A percentile compares a stretch with the other conserved stretches of the same genome.
phyloP scores from a whole-genome alignment of 768 basidiomycete species.

The Boletus bicolor region DNA sequence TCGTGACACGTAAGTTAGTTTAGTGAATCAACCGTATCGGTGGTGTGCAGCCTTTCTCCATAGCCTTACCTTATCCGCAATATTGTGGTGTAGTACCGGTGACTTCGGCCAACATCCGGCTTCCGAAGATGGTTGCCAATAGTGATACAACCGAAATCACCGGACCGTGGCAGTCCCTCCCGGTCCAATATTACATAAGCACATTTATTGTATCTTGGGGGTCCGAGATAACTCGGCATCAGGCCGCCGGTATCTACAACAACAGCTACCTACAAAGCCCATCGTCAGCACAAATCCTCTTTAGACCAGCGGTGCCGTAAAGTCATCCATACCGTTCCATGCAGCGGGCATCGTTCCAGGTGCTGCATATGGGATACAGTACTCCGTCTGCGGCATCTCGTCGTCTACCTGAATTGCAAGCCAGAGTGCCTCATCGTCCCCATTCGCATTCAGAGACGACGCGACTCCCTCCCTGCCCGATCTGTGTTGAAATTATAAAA shows the following conservation, averaged over 20 bases:
- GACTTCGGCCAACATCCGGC: no score
- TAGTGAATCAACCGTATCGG: no score
- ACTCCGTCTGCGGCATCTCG: background rate
- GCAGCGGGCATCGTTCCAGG: background rate
- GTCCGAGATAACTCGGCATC: background rate
- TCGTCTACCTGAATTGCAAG: background rate
- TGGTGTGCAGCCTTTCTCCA: no score
- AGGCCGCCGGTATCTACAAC: background rate
- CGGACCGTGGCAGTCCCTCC: background rate
- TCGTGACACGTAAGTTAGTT: no score
- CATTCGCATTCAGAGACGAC: background rate
- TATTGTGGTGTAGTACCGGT: no score
- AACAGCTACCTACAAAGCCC: background rate
- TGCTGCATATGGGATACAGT: background rate
- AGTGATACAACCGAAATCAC: no score
- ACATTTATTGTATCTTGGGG: background rate
- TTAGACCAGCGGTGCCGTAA: background rate
- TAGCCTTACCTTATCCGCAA: no score
- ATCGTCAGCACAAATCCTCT: background rate
- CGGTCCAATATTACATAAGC: background rate
- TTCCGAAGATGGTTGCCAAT: no score
- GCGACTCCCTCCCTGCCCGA: background rate
- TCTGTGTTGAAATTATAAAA: constrained; percentile 6
- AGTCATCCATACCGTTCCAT: background rate
- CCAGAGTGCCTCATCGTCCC: background rate